Evolutionary conservation across 2,329 filamentous ascomycete genomes (phyloP), one percentile per base, ranked within the genome.

Genomic region (Mycosphaerelloides madeirae): DNA sequence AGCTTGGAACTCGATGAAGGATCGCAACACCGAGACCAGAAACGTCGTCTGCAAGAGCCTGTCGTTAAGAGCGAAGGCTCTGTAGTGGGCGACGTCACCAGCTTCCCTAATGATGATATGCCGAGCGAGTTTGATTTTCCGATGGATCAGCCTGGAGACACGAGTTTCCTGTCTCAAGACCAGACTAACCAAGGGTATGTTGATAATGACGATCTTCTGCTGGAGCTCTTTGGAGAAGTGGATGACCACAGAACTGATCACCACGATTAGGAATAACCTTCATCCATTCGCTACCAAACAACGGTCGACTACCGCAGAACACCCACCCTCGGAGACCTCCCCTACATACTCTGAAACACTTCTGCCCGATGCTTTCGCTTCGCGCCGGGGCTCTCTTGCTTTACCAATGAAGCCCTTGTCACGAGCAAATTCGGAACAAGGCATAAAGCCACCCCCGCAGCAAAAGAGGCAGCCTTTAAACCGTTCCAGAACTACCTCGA

Each of bases 1-100:
- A 72, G 82, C 5, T 79, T 87, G 47, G 83, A 86, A 18, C 75
- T 80, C 34, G 68, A 71, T 18, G 63, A 69, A 25, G 49, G 61
- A 32, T 54, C 61, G 22, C 61, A 64, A 25, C 64, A 68, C 43
- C 60, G 54, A 31, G 40, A 58, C 13, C 50, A 57, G 18, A 49
- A 48, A 22, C 22, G 33, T 19, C 40, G 52, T 40, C 45, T 40
- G 46, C 49, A 46, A 18, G 44, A 51, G 35, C 32, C 57, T 20
- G 38, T 52, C 49, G 47, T 59, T 58, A 60, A 62, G 55, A 54
- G 43, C 37, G 57, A 61, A 43, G 54, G 54, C 7, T 46, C 44
- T 15, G 41, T 44, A 16, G 41, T 49, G 19, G 41, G 43, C 29
- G 52, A 52, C 36, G 40, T 50, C 42, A 45, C 51, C 22, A 49